phyloP scores from a whole-genome alignment of 768 basidiomycete species.

The Guyanaporus albipodus region DNA sequence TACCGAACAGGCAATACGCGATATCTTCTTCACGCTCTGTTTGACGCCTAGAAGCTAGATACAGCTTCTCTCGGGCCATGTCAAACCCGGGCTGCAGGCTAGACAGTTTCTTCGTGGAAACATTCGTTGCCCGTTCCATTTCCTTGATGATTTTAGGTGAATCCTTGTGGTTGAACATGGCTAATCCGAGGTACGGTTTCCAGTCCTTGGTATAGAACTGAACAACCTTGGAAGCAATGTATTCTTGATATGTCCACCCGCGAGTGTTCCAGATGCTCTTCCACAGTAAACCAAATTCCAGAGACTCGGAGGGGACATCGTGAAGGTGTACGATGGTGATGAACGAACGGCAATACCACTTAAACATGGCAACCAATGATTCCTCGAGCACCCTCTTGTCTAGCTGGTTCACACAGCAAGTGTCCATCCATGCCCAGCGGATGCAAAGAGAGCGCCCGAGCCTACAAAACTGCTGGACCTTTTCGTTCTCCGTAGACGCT shows the following conservation, averaged over 20 bases:
- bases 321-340: slow-evolving; percentile 7
- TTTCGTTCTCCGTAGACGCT: not conserved
- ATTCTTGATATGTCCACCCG: slow-evolving; percentile 13
- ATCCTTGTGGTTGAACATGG: slow-evolving; percentile 4
- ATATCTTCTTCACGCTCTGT: slow-evolving; percentile 4
- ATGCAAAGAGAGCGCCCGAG: not conserved
- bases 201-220: slow-evolving; percentile 12
- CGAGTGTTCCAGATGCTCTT: slow-evolving; percentile 8
- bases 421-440: slow-evolving; percentile 10
- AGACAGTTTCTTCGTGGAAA: not conserved
- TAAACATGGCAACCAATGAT: slow-evolving; percentile 11
- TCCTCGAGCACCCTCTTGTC: not conserved
- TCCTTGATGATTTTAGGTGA: not conserved
- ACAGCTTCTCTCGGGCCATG: slow-evolving; percentile 10
- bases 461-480: not conserved
- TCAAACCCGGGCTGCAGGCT: not conserved
- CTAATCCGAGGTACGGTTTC: slow-evolving; percentile 4
- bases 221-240: not conserved
- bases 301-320: not conserved
- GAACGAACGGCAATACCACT: slow-evolving; percentile 5
- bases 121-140: not conserved
- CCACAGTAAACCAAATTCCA: not conserved
- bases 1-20: slow-evolving; percentile 9
- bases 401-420: slow-evolving; percentile 2
- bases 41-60: not conserved